Conservation (phyloP, 73 alveolate species). For the Stentor roeselii region DNA sequence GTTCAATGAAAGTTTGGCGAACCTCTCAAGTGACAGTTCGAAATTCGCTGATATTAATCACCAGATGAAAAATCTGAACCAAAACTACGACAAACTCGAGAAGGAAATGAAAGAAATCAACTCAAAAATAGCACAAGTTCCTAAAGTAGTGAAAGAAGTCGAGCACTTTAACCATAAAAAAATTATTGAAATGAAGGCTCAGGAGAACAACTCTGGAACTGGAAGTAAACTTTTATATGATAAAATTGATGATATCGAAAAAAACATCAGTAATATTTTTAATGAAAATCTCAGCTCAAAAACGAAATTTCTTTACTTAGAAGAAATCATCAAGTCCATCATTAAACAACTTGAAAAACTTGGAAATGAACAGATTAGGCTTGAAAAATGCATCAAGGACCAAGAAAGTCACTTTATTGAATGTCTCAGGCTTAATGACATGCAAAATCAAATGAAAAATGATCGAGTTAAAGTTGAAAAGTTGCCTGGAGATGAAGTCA, state of each 20-base stretch:
- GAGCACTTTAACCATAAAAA: not conserved
- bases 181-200: not conserved
- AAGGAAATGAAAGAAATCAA: not conserved
- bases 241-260: not conserved
- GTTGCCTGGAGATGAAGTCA: not conserved
- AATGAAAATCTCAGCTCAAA: not conserved
- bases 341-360: not conserved
- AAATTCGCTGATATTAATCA: not conserved
- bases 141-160: not conserved
- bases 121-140: not conserved
- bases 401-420: not conserved
- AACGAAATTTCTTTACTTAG: not conserved
- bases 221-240: not conserved
- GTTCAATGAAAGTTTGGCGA: not conserved
- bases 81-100: not conserved
- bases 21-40: not conserved
- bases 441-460: not conserved
- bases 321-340: not conserved
- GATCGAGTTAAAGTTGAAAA: not conserved
- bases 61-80: not conserved
- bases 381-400: not conserved
- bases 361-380: too few relatives aligned
- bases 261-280: not conserved
- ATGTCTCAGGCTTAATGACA: not conserved
- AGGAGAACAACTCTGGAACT: not conserved